A percentile compares a stretch with the other conserved stretches of the same genome.
Conservation (phyloP, 2,329 filamentous ascomycete genomes). For the Pyrenophora teres region DNA sequence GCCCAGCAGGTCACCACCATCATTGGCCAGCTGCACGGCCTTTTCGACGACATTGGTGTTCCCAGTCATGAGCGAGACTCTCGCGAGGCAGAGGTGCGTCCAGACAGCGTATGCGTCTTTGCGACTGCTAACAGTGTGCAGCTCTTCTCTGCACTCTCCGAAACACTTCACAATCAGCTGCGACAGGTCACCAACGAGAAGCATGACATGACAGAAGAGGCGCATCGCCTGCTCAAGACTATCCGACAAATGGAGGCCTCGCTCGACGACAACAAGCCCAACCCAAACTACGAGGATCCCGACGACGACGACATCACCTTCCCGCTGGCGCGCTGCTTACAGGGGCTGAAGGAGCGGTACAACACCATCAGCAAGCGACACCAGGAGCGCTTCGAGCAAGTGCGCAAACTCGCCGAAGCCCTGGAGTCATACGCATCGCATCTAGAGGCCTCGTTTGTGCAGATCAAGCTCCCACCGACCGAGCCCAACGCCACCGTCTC, state of each 20-base stretch:
- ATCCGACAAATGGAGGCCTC: slow-evolving; percentile 95
- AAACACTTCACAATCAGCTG: slow-evolving; percentile 89
- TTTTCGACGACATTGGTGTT: slow-evolving; percentile 99
- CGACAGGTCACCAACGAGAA: slow-evolving; percentile 85
- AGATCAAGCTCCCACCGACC: slow-evolving; percentile 82
- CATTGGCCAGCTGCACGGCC: slow-evolving; percentile 86
- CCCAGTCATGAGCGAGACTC: slow-evolving; percentile 87
- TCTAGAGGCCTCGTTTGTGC: slow-evolving; percentile 85
- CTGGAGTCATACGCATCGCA: slow-evolving; percentile 96
- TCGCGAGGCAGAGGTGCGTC: slow-evolving; percentile 79
- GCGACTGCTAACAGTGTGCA: slow-evolving; percentile 45
- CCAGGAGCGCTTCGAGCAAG: slow-evolving; percentile 90
- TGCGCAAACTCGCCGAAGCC: slow-evolving; percentile 92
- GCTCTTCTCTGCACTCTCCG: slow-evolving; percentile 90
- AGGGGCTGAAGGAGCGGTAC: slow-evolving; percentile 84
- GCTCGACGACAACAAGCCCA: slow-evolving; percentile 73
- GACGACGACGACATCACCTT: slow-evolving; percentile 78
- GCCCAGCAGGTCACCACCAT: slow-evolving; percentile 95
- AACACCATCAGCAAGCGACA: slow-evolving; percentile 78
- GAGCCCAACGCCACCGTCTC: slow-evolving; percentile 75
- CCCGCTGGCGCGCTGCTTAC: slow-evolving; percentile 79
- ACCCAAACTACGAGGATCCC: slow-evolving; percentile 68
- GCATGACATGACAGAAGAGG: slow-evolving; percentile 86
- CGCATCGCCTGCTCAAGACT: slow-evolving; percentile 77
- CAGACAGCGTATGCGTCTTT: not conserved